Evolutionary conservation across 2,329 filamentous ascomycete species (phyloP).

Genomic region (Westerdykella sp.): DNA sequence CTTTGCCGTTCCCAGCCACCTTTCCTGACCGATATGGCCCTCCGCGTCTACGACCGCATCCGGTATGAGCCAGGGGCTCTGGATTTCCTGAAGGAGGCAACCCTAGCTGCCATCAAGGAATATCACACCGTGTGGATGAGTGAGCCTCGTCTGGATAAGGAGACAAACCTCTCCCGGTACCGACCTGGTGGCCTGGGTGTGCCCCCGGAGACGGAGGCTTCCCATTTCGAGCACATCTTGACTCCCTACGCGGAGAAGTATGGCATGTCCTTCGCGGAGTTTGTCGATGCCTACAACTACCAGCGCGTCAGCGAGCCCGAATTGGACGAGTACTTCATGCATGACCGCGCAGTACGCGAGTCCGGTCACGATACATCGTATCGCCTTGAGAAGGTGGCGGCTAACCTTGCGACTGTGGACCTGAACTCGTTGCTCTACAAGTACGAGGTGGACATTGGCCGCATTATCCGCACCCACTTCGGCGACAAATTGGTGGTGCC

Average conservation of each 20-base stretch:
- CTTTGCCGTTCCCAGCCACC: slow-evolving; percentile 89
- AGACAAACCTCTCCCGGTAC: slow-evolving; percentile 77
- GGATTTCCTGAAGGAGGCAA: slow-evolving; percentile 74
- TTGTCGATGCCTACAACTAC: slow-evolving; percentile 82
- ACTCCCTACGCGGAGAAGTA: slow-evolving; percentile 79
- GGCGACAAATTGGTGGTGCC: slow-evolving; percentile 77
- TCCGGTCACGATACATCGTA: slow-evolving; percentile 97
- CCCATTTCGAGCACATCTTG: slow-evolving; percentile 78
- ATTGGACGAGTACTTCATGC: slow-evolving; percentile 89
- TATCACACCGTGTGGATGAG: slow-evolving; percentile 83
- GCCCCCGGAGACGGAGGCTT: slow-evolving; percentile 83
- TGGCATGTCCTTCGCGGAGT: slow-evolving; percentile 72
- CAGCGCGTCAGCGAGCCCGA: slow-evolving; percentile 73
- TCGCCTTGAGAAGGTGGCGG: slow-evolving; percentile 73
- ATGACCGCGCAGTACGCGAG: slow-evolving; percentile 91
- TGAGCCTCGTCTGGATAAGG: slow-evolving; percentile 65
- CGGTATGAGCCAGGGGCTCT: slow-evolving; percentile 73
- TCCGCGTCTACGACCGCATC: slow-evolving; percentile 89
- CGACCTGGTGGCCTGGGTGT: slow-evolving; percentile 77
- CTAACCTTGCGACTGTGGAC: slow-evolving; percentile 86
- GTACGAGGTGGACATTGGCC: slow-evolving; percentile 89
- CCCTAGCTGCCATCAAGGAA: slow-evolving; percentile 92
- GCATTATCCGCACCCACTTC: slow-evolving; percentile 78
- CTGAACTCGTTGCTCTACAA: slow-evolving; percentile 94
- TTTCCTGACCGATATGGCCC: slow-evolving; percentile 94